phyloP scores from a whole-genome alignment of 2,329 filamentous ascomycete species.

The Sarocladiaceae sp. region DNA sequence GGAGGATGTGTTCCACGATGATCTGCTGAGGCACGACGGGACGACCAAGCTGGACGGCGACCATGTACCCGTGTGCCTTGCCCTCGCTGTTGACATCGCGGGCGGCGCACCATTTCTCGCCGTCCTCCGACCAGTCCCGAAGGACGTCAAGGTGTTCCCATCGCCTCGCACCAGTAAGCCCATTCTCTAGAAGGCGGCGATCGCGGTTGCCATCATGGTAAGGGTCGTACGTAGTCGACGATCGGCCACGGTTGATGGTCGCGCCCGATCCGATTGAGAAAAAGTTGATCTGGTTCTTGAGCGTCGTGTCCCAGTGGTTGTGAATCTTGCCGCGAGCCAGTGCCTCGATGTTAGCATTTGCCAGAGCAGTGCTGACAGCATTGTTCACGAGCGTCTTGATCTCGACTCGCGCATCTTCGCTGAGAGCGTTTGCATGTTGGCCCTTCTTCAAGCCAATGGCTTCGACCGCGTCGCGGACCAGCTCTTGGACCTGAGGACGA shows the following conservation, averaged over 20 bases:
- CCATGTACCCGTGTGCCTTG: constrained; percentile 48
- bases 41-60: constrained; percentile 57
- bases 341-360: constrained; percentile 39
- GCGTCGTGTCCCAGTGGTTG: constrained; percentile 33
- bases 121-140: constrained; percentile 64
- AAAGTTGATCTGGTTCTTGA: constrained; percentile 63
- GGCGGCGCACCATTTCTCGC: constrained; percentile 81
- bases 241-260: constrained; percentile 50
- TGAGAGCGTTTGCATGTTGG: not conserved
- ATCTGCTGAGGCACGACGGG: constrained; percentile 61
- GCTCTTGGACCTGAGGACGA: constrained; percentile 23
- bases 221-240: constrained; percentile 51
- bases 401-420: constrained; percentile 26
- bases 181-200: not conserved
- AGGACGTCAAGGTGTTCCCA: constrained; percentile 41
- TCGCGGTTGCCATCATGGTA: constrained; percentile 12
- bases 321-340: constrained; percentile 41
- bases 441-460: constrained; percentile 21
- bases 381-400: constrained; percentile 33
- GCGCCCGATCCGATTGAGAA: constrained; percentile 63
- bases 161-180: not conserved
- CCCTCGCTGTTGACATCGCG: constrained; percentile 31
- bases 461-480: constrained; percentile 23
- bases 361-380: constrained; percentile 36
- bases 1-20: constrained; percentile 65